Base-by-base conservation (phyloP, 108 stramenopile genomes). In the Nannochloropsis oceanica region DNA sequence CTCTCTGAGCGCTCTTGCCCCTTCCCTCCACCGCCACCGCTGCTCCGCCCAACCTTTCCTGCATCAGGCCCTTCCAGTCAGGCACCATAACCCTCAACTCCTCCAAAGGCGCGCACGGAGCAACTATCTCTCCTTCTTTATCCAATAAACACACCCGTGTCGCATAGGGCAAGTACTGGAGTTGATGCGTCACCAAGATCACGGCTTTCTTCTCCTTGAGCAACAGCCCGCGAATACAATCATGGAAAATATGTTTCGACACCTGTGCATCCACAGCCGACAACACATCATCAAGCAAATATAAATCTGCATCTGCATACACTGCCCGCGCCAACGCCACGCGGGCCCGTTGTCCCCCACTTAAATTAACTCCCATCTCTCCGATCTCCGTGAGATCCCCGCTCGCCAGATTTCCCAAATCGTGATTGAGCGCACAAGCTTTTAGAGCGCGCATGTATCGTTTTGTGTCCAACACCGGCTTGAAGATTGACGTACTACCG, bases 251-350 rank as follows among this genome's bases (percentile, higher is more conserved):
- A 8, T 80, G 79, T 44, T 91, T 90, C 12, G 91, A 93, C 20
- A 96, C 96, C n/a, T 92, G 90, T 12, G 95, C 91, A 92, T 98
- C 98, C 79, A 98, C 86, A 11, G 97, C 97, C 42, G 92, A 92
- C 59, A 98, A 88, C 25, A 95, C 95, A 89, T 98, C 97, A 84
- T 98, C 97, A 26, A 96, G 92, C 8, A 96, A 59, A 0, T 91
- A 84, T 12, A 97, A 46, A 80, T 93, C 90, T 0, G 95, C 93
- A 43, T 92, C 84, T 44, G 95, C 90, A 90, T 97, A 97, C n/a
- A 94, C 93, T 22, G 93, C 93, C 12, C 94, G 84, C 1, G 94
- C 94, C 18, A 95, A 25, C 3, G 92, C 82, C 25, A 94, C 83
- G 24, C 95, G 91, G 42, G 93, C 93, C 87, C 94, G 94, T 85